Base-by-base conservation (phyloP, 108 stramenopile genomes). In the Nitzschia sp. region DNA sequence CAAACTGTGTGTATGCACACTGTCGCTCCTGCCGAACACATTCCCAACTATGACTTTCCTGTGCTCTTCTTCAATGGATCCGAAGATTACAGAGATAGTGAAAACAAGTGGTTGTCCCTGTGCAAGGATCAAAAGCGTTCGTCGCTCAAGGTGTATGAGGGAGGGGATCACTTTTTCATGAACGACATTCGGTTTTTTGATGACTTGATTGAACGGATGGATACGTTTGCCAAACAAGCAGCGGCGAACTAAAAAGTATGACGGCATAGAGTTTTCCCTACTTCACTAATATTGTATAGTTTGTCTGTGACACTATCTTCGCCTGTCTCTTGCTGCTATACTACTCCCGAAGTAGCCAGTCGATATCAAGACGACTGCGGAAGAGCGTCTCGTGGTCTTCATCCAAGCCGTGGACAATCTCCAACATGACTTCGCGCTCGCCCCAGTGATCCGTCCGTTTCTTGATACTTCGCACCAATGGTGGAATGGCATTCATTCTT, bases 111-210 rank as follows among this genome's bases (percentile, higher is more conserved):
- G 86, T 53, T 87, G 5, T 29, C 35, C 30, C 72, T 84, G 19
- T 84, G 82, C 36, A 75, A 27, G 35, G 62, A 71, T 21, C 45
- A 82, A 49, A 48, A 68, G 21, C 36, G 66, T 0, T 86, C 85
- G 2, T 54, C 55, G 18, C 74, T 87, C 27, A 82, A 84, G 58
- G 82, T 79, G 26, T 87, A 84, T 66, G 82, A 83, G n/a, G 75
- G 68, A 33, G 86, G 80, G 15, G 86, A 87, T 71, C 82, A 84
- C 56, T 84, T 87, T 64, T 83, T 83, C 35, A 78, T 64, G 33
- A 82, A 86, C 47, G 82, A 83, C 72, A 47, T 64, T 29, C 70
- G 82, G 46, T 85, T 85, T 64, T 64, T 85, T 2, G 68, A 73
- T 56, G 85, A 82, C 54, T 60, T 85, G 72, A 34, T 82, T 42